Percentiles rank a stretch among this genome's conserved stretches.
Evolutionary conservation across 2,329 filamentous ascomycete species (phyloP).

Genomic region (Alternaria angustiovoidea): DNA sequence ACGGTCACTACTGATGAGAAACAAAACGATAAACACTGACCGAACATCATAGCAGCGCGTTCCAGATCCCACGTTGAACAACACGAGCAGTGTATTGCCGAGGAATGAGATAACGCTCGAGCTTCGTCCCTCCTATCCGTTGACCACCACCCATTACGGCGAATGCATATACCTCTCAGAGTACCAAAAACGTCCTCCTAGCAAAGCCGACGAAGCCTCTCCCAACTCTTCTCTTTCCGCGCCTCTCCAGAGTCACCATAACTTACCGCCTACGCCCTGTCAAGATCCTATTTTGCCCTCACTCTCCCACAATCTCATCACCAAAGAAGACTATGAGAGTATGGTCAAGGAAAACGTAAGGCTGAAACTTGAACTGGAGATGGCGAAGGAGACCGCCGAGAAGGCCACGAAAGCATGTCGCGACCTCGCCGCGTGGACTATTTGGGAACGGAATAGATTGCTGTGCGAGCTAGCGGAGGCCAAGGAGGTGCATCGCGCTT

Average conservation of each 20-base stretch:
- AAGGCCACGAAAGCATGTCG: not conserved
- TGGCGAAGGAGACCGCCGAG: not conserved
- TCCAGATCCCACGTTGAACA: not conserved
- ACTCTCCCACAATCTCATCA: not conserved
- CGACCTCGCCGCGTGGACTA: constrained; percentile 7
- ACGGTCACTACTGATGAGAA: no score
- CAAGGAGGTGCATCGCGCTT: not conserved
- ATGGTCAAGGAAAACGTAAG: not conserved
- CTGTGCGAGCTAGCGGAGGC: not conserved
- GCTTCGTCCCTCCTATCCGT: not conserved
- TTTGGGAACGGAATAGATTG: constrained; percentile 5
- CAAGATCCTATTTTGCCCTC: not conserved
- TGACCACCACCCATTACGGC: not conserved
- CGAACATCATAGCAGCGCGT: no score
- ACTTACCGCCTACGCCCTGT: not conserved
- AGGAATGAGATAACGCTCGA: not conserved
- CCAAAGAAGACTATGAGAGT: not conserved
- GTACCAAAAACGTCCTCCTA: not conserved
- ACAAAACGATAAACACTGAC: not conserved
- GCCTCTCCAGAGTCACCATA: not conserved
- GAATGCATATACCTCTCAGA: not conserved
- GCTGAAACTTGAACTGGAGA: not conserved
- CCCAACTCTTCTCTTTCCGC: not conserved
- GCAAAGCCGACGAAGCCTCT: not conserved
- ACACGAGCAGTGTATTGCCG: not conserved